Evolutionary conservation across 352 stramenopile genomes (phyloP).

Genomic region (Phytophthora pseudosyringae): DNA sequence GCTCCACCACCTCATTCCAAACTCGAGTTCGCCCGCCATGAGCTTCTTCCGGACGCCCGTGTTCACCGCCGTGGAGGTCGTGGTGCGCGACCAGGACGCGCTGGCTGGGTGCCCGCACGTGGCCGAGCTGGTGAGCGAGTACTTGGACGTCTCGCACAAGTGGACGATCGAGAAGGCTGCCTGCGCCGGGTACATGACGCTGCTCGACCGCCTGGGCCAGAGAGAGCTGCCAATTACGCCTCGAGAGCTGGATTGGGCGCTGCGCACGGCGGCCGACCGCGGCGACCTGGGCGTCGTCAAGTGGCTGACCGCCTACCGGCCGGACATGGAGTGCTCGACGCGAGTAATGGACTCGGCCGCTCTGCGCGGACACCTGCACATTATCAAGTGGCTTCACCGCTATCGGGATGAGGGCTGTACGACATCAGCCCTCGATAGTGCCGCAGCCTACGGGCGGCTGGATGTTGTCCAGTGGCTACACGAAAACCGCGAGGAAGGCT

Average conservation of each 20-base stretch:
- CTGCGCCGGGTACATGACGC: slow-evolving; percentile 54
- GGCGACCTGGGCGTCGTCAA: slow-evolving; percentile 64
- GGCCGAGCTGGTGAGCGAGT: slow-evolving; percentile 49
- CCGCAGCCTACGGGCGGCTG: slow-evolving; percentile 72
- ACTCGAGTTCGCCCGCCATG: slow-evolving; percentile 31
- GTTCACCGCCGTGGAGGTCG: slow-evolving; percentile 47
- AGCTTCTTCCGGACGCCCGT: slow-evolving; percentile 24
- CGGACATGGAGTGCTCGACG: slow-evolving; percentile 57
- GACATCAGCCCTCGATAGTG: slow-evolving; percentile 80
- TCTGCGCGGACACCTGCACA: slow-evolving; percentile 64
- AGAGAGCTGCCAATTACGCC: slow-evolving; percentile 46
- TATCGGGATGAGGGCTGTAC: slow-evolving; percentile 76
- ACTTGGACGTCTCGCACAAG: slow-evolving; percentile 60
- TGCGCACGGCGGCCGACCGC: slow-evolving; percentile 73
- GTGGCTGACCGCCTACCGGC: slow-evolving; percentile 69
- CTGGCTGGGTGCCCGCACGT: slow-evolving; percentile 58
- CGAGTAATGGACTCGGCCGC: slow-evolving; percentile 87
- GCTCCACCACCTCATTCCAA: neutral
- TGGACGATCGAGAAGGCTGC: slow-evolving; percentile 70
- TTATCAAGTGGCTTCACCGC: slow-evolving; percentile 77
- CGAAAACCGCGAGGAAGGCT: slow-evolving; percentile 64
- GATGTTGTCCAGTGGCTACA: slow-evolving; percentile 80
- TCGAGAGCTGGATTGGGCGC: slow-evolving; percentile 69
- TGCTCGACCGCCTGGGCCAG: slow-evolving; percentile 56
- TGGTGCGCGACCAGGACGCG: slow-evolving; percentile 52